Base-by-base conservation (phyloP, 2,329 filamentous ascomycete species). In the Blastomyces percursus region DNA sequence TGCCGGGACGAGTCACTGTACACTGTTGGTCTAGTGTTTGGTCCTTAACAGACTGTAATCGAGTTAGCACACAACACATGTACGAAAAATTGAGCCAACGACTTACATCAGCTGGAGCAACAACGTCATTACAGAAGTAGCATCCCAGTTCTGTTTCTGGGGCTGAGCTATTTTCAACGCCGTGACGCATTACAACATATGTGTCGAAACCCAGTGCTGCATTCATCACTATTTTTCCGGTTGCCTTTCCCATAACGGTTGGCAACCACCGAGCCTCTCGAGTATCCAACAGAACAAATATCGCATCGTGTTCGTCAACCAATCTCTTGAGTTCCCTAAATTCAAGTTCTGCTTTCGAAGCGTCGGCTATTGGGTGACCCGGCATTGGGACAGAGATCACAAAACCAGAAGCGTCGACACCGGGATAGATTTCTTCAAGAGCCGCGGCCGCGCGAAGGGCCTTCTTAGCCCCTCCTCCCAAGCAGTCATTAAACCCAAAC, bases 101-200 rank as follows among this genome's bases (percentile, higher is more conserved):
- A 82, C 88, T 85, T 79, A 96, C 92, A 78, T 97, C 91, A 65
- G 88, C 88, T 27, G 94, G 94, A 7, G 93, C 90, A 59, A 97
- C 93, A 32, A 99, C 93, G 73, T 99, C 94, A 70, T 96, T 97
- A 77, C 94, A 99, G 76, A 97, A 99, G 74, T 99, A 99, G 76
- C 94, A 99, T 11, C 94, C 94, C 32, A 97, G 80, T 32, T 90
- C 85, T 60, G 85, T 79, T 61, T 84, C 80, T n/a, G 77, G 81
- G 12, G 83, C 79, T 59, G 80, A 78, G 51, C 76, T 73, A 3
- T 80, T 79, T 67, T 85, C 83, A 6, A 90, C 81, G 1, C 94
- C 94, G 74, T 99, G 94, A 62, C 94, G 85, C 94, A 99, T 97
- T 44, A 96, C 91, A 2, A 99, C 91, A 70, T 90, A 99, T 0